Evolutionary conservation across 2,329 filamentous ascomycete species (phyloP).

Genomic region (Cyphellophora europaea): DNA sequence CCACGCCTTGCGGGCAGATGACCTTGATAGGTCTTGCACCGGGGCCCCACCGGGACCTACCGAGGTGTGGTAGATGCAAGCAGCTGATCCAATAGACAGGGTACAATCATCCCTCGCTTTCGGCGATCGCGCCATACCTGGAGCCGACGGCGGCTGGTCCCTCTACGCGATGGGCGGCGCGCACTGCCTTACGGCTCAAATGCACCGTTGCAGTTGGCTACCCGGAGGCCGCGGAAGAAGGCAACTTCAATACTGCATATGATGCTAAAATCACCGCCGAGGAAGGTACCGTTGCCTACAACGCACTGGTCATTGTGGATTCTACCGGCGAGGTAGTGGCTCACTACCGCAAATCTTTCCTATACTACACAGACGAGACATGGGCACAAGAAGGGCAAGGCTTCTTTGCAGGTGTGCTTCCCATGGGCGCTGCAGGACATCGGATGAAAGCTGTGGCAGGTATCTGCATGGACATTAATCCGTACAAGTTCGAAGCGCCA

Average conservation of each 20-base stretch:
- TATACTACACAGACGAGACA: slow-evolving; percentile 59
- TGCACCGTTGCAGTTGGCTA: slow-evolving; percentile 59
- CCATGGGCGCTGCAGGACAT: slow-evolving; percentile 17
- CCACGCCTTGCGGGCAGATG: slow-evolving; percentile 1
- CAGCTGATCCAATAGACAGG: slow-evolving; percentile 27
- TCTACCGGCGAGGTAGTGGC: slow-evolving; percentile 43
- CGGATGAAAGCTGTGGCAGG: slow-evolving; percentile 34
- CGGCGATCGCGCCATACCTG: slow-evolving; percentile 48
- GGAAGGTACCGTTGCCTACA: slow-evolving; percentile 33
- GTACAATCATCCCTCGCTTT: slow-evolving; percentile 53
- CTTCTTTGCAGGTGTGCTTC: slow-evolving; percentile 22
- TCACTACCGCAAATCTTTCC: slow-evolving; percentile 56
- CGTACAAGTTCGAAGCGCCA: slow-evolving; percentile 50
- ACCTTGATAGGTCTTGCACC: background rate
- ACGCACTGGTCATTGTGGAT: slow-evolving; percentile 50
- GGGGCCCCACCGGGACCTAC: background rate
- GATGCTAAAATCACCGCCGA: slow-evolving; percentile 13
- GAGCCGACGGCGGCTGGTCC: slow-evolving; percentile 48
- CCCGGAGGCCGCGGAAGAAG: slow-evolving; percentile 38
- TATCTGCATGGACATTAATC: slow-evolving; percentile 51
- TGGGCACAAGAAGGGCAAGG: slow-evolving; percentile 48
- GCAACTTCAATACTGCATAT: slow-evolving; percentile 16
- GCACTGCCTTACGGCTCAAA: slow-evolving; percentile 42
- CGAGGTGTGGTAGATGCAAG: background rate
- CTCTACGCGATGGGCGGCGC: slow-evolving; percentile 48